phyloP scores from a whole-genome alignment of 73 alveolate species.

The Paramecium octaurelia region DNA sequence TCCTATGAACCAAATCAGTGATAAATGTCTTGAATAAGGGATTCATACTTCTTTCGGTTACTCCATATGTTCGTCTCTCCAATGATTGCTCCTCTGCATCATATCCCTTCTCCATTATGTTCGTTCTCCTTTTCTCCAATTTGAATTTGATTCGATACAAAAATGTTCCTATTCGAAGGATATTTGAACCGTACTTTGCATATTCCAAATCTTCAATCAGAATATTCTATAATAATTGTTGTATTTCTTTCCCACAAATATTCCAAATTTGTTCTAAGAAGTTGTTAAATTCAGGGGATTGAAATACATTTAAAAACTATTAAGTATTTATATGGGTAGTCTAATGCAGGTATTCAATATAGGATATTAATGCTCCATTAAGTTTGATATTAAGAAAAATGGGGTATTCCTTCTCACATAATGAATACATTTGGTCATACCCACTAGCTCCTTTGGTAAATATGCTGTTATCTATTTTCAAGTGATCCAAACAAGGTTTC shows the following conservation, averaged over 20 bases:
- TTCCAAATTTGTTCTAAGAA: neutral
- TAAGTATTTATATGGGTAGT: neutral
- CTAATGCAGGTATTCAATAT: neutral
- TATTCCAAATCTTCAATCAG: neutral
- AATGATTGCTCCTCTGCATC: neutral
- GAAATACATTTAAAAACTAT: neutral
- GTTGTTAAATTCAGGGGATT: neutral
- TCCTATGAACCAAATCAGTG: neutral
- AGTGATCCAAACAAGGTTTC: neutral
- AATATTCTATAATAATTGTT: neutral
- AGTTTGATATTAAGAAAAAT: neutral
- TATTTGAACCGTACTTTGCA: neutral
- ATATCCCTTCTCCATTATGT: neutral
- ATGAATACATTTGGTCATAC: neutral
- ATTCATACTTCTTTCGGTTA: neutral
- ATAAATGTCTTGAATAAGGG: neutral
- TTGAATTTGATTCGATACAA: neutral
- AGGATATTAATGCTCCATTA: neutral
- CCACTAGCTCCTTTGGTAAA: neutral
- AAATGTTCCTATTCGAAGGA: neutral
- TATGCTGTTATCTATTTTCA: neutral
- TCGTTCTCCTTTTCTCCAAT: neutral
- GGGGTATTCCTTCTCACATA: neutral
- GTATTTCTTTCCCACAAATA: neutral
- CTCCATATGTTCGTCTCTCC: neutral